These are phyloP conservation scores for Nidula microcarpa DNA, from an alignment of 768 basidiomycete genomes.

Conservation along the genomic window DNA sequence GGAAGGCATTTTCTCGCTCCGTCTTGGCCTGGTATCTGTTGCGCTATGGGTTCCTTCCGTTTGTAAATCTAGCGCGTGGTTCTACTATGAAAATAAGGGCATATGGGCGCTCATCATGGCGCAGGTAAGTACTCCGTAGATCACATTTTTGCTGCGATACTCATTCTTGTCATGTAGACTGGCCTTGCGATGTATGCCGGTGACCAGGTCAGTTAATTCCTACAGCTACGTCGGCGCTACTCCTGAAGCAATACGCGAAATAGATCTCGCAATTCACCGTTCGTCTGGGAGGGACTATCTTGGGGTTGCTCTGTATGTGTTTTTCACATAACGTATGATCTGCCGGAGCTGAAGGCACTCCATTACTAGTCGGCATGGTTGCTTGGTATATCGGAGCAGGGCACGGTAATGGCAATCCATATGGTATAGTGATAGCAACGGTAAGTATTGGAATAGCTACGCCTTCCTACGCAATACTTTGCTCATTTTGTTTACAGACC, in stretches of 20 bases:
- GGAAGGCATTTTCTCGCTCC: constrained; percentile 37
- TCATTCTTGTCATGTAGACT: constrained; percentile 13
- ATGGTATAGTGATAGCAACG: constrained; percentile 37
- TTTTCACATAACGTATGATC: background rate
- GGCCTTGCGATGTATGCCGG: constrained; percentile 39
- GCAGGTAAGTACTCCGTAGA: constrained; percentile 21
- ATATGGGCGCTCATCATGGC: constrained; percentile 45
- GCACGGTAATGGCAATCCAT: constrained; percentile 31
- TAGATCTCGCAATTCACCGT: constrained; percentile 31
- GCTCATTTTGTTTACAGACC: constrained; percentile 15
- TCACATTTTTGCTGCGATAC: background rate
- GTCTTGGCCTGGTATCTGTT: constrained; percentile 33
- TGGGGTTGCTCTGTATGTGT: constrained; percentile 30
- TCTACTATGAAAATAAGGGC: constrained; percentile 39
- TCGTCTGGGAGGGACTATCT: constrained; percentile 26
- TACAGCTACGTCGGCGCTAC: background rate
- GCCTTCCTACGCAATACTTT: too few relatives aligned
- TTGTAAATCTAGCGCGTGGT: constrained; percentile 31
- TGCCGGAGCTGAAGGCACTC: background rate
- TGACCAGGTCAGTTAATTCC: constrained; percentile 27
- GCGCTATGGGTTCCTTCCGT: constrained; percentile 41
- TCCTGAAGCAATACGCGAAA: background rate
- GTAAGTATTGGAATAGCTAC: constrained; percentile 12
- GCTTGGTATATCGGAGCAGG: constrained; percentile 44
- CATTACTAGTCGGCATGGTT: constrained; percentile 28